Evolutionary conservation across 208 protist genomes (phyloP), one percentile per base, ranked within the genome.

Genomic region (Trypanosoma conorhini): DNA sequence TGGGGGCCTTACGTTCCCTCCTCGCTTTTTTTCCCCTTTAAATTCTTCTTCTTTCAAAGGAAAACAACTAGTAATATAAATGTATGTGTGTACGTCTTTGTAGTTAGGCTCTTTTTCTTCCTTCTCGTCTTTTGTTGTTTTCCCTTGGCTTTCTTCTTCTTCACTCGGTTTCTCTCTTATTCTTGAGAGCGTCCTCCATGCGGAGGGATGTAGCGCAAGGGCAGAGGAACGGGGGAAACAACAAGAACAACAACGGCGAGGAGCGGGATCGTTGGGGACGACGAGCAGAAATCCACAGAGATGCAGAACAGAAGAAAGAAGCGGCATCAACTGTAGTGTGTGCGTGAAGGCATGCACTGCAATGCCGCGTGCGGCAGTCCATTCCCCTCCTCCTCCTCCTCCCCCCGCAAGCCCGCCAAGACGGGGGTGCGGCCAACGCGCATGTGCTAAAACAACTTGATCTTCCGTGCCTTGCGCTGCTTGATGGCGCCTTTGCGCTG

Each of bases 391-490:
- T 38, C 33, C 33, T 31, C 19, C 22, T 50, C 24, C 22, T 22
- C 42, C 21, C 15, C 21, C 50, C 10, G 19, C n/a, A n/a, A n/a
- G n/a, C n/a, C n/a, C n/a, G n/a, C n/a, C n/a, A n/a, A 42, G 42
- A 10, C 24, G 55, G 13, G 21, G 15, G 38, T 12, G 31, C 28
- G 15, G 22, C 19, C 28, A 28, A 31, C 26, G 12, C 31, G 7
- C 1, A 31, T 1, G 48, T 52, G 19, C 35, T 88, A 96, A 62
- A 93, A 96, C 13, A 96, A 82, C 67, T 94, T 96, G 62, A 96
- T 87, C 77, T 96, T 96, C 58, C 88, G 76, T 1, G 91, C 91
- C 80, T 96, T 96, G 77, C 91, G 87, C 54, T 93, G 86, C 72
- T 91, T 92, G 68, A 94, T 79, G 35, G 88, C 86, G 0, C 88